Evolutionary conservation across 768 basidiomycete species (phyloP).

Genomic region (Kwoniella botswanensis): DNA sequence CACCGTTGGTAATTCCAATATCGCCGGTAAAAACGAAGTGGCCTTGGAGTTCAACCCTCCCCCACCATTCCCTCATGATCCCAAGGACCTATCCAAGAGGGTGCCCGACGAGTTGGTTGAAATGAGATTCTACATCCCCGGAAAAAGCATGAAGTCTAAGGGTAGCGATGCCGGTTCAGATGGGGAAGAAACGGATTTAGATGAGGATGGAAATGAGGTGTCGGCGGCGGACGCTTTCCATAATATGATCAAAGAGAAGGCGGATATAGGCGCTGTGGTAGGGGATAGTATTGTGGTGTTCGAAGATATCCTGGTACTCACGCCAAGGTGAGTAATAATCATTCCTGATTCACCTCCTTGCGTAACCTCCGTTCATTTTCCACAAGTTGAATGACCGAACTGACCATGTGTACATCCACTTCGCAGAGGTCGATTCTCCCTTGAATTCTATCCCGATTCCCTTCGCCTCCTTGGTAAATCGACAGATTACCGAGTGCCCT

Average conservation of each 20-base stretch:
- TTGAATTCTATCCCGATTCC: conserved; percentile 97
- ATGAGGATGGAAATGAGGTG: conserved; percentile 61
- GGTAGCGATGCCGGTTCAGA: conserved; percentile 53
- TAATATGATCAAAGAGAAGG: conserved; percentile 92
- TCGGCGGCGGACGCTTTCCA: conserved; percentile 96
- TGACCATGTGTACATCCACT: conserved; percentile 1
- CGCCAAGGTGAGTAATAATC: conserved; percentile 64
- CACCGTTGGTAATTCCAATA: conserved; percentile 93
- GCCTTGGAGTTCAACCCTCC: conserved; percentile 80
- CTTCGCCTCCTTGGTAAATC: conserved; percentile 95
- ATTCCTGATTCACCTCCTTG: background rate
- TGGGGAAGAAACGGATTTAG: conserved; percentile 68
- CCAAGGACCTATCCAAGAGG: conserved; percentile 55
- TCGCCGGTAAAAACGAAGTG: conserved; percentile 96
- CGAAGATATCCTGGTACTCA: conserved; percentile 90
- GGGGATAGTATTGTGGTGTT: conserved; percentile 94
- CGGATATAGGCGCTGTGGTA: conserved; percentile 86
- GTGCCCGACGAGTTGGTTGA: conserved; percentile 86
- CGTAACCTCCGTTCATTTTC: background rate
- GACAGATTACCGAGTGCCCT: conserved; percentile 97
- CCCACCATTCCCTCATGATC: conserved; percentile 21
- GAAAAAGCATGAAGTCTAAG: conserved; percentile 46
- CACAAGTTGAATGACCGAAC: background rate
- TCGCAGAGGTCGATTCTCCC: conserved; percentile 88
- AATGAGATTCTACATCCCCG: conserved; percentile 92